Percentiles rank a stretch among this genome's conserved stretches.
phyloP scores from a whole-genome alignment of 768 basidiomycete species.

The Fomitopsis serialis region DNA sequence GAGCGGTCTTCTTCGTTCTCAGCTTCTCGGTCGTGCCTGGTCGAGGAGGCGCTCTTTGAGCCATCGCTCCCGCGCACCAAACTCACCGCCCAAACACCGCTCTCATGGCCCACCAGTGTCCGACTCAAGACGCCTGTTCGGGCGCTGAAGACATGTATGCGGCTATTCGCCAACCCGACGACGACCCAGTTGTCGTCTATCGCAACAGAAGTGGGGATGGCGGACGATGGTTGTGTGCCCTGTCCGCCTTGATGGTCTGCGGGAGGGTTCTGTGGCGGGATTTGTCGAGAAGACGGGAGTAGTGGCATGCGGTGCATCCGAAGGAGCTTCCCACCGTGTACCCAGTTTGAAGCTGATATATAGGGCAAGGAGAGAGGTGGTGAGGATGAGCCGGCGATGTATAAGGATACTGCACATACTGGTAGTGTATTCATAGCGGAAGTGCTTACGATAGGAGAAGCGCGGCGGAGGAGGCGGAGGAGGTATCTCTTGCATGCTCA shows the following conservation, averaged over 20 bases:
- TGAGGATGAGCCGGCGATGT: constrained; percentile 1
- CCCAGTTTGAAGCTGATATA: constrained; percentile 71
- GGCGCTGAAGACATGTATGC: constrained; percentile 83
- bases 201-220: constrained; percentile 83
- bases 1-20: not conserved
- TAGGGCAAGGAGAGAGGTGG: not conserved
- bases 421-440: constrained; percentile 67
- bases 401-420: constrained; percentile 37
- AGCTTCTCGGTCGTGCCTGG: not conserved
- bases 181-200: constrained; percentile 82
- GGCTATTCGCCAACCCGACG: constrained; percentile 80
- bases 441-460: constrained; percentile 65
- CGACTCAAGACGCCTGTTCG: constrained; percentile 68
- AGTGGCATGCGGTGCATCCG: constrained; percentile 52
- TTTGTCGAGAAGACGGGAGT: constrained; percentile 1
- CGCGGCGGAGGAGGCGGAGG: not conserved
- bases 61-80: constrained; percentile 48
- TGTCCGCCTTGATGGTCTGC: not conserved
- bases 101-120: constrained; percentile 78
- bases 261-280: constrained; percentile 3
- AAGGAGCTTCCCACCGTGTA: constrained; percentile 65
- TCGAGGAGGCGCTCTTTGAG: not conserved
- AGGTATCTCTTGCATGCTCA: not conserved
- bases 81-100: constrained; percentile 90
- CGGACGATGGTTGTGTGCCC: constrained; percentile 34